Evolutionary conservation across 192 early-diverging fungal genomes (phyloP), one percentile per base, ranked within the genome.

Genomic region (Helicostylum pulchrum): DNA sequence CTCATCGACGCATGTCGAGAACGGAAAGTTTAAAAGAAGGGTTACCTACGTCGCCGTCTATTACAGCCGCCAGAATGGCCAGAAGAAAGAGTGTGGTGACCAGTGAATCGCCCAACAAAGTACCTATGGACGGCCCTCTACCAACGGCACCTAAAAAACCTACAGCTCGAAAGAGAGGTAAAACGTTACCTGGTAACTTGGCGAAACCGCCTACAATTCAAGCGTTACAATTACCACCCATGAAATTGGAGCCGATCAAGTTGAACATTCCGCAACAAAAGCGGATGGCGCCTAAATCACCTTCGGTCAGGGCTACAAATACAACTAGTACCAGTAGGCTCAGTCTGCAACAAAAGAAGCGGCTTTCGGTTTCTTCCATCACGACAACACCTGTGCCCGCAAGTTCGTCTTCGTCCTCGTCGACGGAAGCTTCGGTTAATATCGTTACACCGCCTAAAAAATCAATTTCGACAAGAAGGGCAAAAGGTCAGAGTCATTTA

Each of bases 221-320:
- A 60, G 21, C 70, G 2, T 43, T 71, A 21, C 4, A 45, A 12
- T 42, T 73, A 17, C 71, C 71, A 26, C 71, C 71, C 0, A 73
- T 73, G 71, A 73, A 73, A n/a, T 48, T 73, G 4, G 65, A 73
- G 7, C 71, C 71, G 1, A 68, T 73, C 9, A 53, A 63, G 17
- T 32, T 69, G n/a, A 69, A 44, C 39, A 57, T 69, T 21, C 67
- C 67, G 9, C 32, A 55, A 26, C 7, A 31, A 34, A 52, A 26
- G 20, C 17, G 12, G 0, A 12, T 23, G 0, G 1, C 54, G 34
- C 20, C 11, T 14, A 59, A 59, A 59, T 59, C 31, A 11, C 54
- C 17, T n/a, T 36, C 12, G 31, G 43, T 59, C 8, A 59, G 19
- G 43, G 57, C 57, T 10, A 4, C 23, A 10, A 59, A 59, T 19